phyloP scores from a whole-genome alignment of 2,329 filamentous ascomycete species.

The Botryotinia narcissicola region DNA sequence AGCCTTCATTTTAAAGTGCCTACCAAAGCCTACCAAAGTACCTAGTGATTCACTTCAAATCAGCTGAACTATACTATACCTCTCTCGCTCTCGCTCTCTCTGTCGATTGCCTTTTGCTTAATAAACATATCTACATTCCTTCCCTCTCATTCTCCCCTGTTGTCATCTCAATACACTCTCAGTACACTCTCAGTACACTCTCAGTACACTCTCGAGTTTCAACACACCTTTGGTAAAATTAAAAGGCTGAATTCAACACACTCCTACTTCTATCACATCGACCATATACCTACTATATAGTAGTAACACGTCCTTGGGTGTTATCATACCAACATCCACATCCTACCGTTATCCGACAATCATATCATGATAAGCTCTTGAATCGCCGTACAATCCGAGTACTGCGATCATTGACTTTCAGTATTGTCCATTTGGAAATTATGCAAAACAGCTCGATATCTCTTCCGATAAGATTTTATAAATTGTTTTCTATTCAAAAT shows the following conservation, averaged over 20 bases:
- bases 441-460: neutral
- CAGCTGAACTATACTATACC: neutral
- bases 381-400: neutral
- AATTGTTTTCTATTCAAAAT: neutral
- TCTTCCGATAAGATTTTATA: slow-evolving; percentile 4
- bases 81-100: neutral
- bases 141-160: neutral
- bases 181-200: too few species aligned
- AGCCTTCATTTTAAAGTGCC: neutral
- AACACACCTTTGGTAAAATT: neutral
- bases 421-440: neutral
- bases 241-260: neutral
- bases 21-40: neutral
- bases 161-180: too few species aligned
- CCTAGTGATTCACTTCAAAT: neutral
- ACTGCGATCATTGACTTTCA: neutral
- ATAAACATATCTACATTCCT: neutral
- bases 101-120: neutral
- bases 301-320: neutral
- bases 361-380: slow-evolving; percentile 15
- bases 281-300: neutral
- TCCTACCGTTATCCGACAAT: neutral
- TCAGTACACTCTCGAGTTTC: too few species aligned
- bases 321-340: neutral
- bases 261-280: neutral